phyloP scores from a whole-genome alignment of 202 grass and related monocot genomes.

The Saccharum hybrid region DNA sequence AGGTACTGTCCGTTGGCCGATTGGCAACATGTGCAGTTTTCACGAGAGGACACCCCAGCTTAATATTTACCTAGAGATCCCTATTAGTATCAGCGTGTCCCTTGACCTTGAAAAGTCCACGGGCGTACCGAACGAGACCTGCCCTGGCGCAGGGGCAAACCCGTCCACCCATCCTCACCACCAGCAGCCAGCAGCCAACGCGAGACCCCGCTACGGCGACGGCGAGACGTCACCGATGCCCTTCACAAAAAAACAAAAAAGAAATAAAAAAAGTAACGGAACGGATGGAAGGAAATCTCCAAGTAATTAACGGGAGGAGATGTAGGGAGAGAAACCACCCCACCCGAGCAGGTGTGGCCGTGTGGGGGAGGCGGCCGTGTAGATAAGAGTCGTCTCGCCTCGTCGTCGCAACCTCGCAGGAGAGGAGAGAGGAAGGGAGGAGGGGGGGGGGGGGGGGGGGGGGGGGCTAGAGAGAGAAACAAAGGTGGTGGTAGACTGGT shows the following conservation, averaged over 20 bases:
- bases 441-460: not conserved
- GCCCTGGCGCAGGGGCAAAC: not conserved
- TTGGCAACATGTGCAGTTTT: not conserved
- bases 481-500: slow-evolving; percentile 53
- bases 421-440: not conserved
- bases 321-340: slow-evolving; percentile 10
- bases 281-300: slow-evolving; percentile 19
- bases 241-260: slow-evolving; percentile 47
- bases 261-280: not conserved
- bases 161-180: slow-evolving; percentile 3
- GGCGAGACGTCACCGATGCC: slow-evolving; percentile 49
- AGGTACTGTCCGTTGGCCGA: not conserved
- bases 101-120: slow-evolving; percentile 47
- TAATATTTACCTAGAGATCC: not conserved
- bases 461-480: slow-evolving; percentile 45
- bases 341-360: not conserved
- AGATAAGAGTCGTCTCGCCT: slow-evolving; percentile 44
- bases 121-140: not conserved
- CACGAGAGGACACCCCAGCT: not conserved
- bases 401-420: slow-evolving; percentile 20
- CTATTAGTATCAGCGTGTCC: not conserved
- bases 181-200: slow-evolving; percentile 22
- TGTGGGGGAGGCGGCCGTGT: not conserved
- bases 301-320: slow-evolving; percentile 46
- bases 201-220: slow-evolving; percentile 8